phyloP scores from a whole-genome alignment of 768 basidiomycete genomes.

The Auricularia sp. region DNA sequence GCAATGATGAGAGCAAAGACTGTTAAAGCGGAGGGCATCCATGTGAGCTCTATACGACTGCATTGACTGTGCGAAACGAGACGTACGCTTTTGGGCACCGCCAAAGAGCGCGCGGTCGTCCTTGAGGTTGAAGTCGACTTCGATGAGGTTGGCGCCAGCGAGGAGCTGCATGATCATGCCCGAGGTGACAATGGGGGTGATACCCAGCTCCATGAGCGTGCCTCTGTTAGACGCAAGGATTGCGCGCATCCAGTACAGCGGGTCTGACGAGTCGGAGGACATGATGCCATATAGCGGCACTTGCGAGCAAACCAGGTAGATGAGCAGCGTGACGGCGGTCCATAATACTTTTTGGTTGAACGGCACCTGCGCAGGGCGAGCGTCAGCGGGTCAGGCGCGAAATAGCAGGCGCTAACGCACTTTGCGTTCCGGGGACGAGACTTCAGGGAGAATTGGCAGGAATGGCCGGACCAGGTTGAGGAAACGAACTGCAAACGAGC shows the following conservation, averaged over 20 bases:
- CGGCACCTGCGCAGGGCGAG: slow-evolving; percentile 56
- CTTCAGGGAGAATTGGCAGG: slow-evolving; percentile 92
- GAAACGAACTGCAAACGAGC: slow-evolving; percentile 67
- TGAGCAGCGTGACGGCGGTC: slow-evolving; percentile 98
- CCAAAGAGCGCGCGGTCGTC: slow-evolving; percentile 94
- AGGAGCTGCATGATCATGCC: slow-evolving; percentile 99
- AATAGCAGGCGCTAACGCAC: slow-evolving; percentile 28
- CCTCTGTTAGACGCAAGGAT: slow-evolving; percentile 98
- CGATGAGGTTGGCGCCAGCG: slow-evolving; percentile 93
- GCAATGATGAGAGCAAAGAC: slow-evolving; percentile 96
- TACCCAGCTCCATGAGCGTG: slow-evolving; percentile 98
- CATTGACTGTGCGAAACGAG: not conserved
- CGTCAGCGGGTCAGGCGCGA: slow-evolving; percentile 3
- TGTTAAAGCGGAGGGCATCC: slow-evolving; percentile 21
- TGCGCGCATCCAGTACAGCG: slow-evolving; percentile 99
- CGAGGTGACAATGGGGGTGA: slow-evolving; percentile 92
- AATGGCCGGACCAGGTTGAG: slow-evolving; percentile 97
- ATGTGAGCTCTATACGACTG: not conserved
- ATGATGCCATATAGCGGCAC: slow-evolving; percentile 99
- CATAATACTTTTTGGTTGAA: slow-evolving; percentile 99
- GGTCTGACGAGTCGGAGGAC: slow-evolving; percentile 98
- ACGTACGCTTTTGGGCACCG: slow-evolving; percentile 90
- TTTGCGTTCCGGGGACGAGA: slow-evolving; percentile 96
- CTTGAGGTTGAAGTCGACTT: slow-evolving; percentile 94
- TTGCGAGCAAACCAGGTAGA: slow-evolving; percentile 99